phyloP scores from a whole-genome alignment of 768 basidiomycete species.

The Tricholoma sp. region DNA sequence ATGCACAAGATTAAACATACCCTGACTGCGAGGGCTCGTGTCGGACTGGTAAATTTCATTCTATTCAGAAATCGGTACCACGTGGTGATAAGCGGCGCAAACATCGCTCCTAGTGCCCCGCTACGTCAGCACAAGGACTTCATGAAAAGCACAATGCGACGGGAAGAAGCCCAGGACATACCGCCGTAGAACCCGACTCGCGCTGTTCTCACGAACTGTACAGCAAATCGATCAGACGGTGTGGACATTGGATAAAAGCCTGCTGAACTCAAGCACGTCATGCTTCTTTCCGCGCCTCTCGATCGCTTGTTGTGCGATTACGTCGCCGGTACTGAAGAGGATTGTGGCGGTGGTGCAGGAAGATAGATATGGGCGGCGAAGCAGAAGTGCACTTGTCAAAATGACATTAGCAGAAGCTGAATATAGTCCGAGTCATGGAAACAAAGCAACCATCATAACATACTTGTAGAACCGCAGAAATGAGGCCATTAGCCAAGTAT shows the following conservation, averaged over 20 bases:
- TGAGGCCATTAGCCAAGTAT: no score
- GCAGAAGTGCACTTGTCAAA: conserved; percentile 46
- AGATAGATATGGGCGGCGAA: conserved; percentile 56
- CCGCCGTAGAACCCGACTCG: conserved; percentile 74
- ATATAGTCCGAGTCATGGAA: no score
- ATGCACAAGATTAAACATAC: conserved; percentile 32
- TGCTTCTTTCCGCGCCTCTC: conserved; percentile 70
- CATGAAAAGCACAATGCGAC: neutral
- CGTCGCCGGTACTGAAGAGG: conserved; percentile 70
- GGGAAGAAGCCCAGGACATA: conserved; percentile 19
- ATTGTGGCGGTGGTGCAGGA: conserved; percentile 62
- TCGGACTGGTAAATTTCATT: conserved; percentile 61
- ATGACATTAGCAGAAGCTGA: no score
- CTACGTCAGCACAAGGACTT: neutral
- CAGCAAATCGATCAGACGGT: neutral
- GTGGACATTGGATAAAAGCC: no score
- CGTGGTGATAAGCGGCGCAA: conserved; percentile 77
- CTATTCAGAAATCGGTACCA: conserved; percentile 77
- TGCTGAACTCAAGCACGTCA: conserved; percentile 42
- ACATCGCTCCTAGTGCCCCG: conserved; percentile 47
- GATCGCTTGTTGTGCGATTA: conserved; percentile 83
- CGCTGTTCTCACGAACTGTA: conserved; percentile 37
- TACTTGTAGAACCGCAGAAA: no score
- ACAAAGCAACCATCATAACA: no score
- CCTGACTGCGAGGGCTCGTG: conserved; percentile 53